Base-by-base conservation (phyloP, 805 yeast species). In the Blastobotrys americana region DNA sequence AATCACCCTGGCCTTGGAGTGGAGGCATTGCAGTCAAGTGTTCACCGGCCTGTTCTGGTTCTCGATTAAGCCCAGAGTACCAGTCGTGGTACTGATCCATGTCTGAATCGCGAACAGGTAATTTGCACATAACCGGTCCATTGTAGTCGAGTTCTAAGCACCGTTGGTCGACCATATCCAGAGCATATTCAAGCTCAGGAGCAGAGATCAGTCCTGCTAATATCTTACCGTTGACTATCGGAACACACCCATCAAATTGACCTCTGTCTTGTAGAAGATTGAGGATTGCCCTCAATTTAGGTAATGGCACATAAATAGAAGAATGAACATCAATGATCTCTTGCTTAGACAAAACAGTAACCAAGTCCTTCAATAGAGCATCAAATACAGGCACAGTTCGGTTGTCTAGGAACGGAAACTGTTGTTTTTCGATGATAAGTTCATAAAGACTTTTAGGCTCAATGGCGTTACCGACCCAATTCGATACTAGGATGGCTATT, bases 381-480 rank as follows among this genome's bases (percentile, higher is more conserved):
- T 59, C 57, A 44, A 68, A 67, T 10, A 37, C 23, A 1, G 64
- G 66, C 2, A 61, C 55, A 16, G 54, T 53, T n/a, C 64, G 59
- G 45, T 69, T 71, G 15, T 76, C 70, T 64, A 77, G 62, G 50
- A 74, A 77, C 6, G 82, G 82, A 49, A 71, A 75, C 45, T 74
- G 71, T 52, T 74, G 75, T 42, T 64, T 63, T 37, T 63, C 59
- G 35, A 77, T 68, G 31, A 74, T 51, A 13, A 69, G 59, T 49
- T 74, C 80, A 50, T 77, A 77, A 3, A 77, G 53, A 3, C 80
- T 73, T 46, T 63, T 59, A 16, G 71, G 74, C 49, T 77, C 80
- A 27, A 77, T 60, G 3, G 73, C 61, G 37, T 69, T 66, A 3
- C 80, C 80, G 6, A 73, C 66, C 78, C 80, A 73, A 52, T 75